These are phyloP conservation scores for Phytophthora lateralis DNA, from an alignment of 352 stramenopile species.

Conservation along the genomic window DNA sequence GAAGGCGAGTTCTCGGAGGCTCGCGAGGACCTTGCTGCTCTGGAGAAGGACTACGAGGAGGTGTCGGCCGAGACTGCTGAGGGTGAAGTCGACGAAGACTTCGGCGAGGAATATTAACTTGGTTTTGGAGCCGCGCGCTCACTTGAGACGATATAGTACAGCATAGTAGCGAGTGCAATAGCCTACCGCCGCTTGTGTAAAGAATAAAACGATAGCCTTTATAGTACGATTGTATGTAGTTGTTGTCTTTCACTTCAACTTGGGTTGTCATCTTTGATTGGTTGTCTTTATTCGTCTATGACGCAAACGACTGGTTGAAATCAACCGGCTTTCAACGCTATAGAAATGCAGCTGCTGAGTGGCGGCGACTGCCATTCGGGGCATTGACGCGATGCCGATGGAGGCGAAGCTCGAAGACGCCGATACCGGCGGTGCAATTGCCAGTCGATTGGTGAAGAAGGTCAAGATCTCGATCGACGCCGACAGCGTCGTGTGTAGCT, in stretches of 20 bases:
- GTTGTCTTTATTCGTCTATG: neutral
- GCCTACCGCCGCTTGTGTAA: neutral
- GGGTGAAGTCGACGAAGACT: constrained; percentile 94
- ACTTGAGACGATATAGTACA: no score
- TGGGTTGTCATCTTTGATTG: neutral
- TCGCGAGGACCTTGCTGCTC: constrained; percentile 92
- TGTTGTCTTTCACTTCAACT: constrained; percentile 14
- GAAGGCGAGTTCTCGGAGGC: constrained; percentile 99
- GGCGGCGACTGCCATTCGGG: constrained; percentile 20
- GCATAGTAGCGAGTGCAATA: neutral
- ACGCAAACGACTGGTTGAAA: constrained; percentile 18
- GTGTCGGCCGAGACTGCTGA: constrained; percentile 98
- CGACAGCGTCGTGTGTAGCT: neutral
- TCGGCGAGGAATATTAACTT: constrained; percentile 86
- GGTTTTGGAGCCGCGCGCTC: neutral
- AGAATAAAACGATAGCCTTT: no score
- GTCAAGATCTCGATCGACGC: constrained; percentile 21
- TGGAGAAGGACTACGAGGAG: constrained; percentile 98
- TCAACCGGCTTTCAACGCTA: neutral
- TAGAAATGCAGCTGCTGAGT: constrained; percentile 39
- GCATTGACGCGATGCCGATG: constrained; percentile 18
- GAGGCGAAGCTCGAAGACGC: constrained; percentile 20
- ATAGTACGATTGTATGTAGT: no score
- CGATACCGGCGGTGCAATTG: constrained; percentile 18
- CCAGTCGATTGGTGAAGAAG: constrained; percentile 38